These are phyloP conservation scores for Aeminium ludgeri DNA, from an alignment of 495 filamentous ascomycete genomes.

Conservation along the genomic window DNA sequence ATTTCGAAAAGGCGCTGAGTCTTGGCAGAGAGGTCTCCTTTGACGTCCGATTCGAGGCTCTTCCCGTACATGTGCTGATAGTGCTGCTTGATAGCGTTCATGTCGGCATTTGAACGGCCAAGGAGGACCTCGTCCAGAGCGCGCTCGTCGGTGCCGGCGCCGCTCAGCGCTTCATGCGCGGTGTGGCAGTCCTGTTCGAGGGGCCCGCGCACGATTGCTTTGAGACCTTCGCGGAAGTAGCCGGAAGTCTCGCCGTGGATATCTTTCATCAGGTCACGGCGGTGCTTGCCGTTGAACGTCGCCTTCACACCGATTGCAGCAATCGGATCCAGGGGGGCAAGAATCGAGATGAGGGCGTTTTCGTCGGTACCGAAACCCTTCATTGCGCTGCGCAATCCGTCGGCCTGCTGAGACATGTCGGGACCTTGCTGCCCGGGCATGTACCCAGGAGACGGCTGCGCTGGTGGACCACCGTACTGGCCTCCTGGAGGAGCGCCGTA, in stretches of 20 bases:
- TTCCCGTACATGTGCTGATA: slow-evolving; percentile 49
- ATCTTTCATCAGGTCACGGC: slow-evolving; percentile 52
- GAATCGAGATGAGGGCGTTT: slow-evolving; percentile 45
- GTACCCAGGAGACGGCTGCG: slow-evolving; percentile 19
- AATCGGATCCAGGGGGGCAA: slow-evolving; percentile 52
- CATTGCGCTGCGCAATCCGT: slow-evolving; percentile 62
- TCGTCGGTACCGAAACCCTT: slow-evolving; percentile 88
- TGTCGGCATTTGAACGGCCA: slow-evolving; percentile 65
- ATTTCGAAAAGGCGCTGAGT: slow-evolving; percentile 67
- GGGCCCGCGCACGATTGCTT: slow-evolving; percentile 61
- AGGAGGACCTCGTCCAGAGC: slow-evolving; percentile 76
- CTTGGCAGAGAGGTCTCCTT: slow-evolving; percentile 64
- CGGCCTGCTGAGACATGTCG: slow-evolving; percentile 36
- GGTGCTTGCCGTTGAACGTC: slow-evolving; percentile 43
- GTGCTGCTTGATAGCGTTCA: slow-evolving; percentile 59
- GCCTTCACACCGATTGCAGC: slow-evolving; percentile 53
- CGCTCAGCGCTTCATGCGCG: slow-evolving; percentile 49
- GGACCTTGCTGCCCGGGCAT: slow-evolving; percentile 14
- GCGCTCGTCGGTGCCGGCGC: slow-evolving; percentile 70
- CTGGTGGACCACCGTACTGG: slow-evolving; percentile 7
- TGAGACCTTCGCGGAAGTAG: slow-evolving; percentile 51
- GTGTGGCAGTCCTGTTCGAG: slow-evolving; percentile 50
- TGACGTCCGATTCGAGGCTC: slow-evolving; percentile 50
- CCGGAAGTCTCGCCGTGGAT: slow-evolving; percentile 60
- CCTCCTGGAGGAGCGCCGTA: slow-evolving; percentile 10